phyloP scores from a whole-genome alignment of 305 asterid species.

The Fraxinus velutina region DNA sequence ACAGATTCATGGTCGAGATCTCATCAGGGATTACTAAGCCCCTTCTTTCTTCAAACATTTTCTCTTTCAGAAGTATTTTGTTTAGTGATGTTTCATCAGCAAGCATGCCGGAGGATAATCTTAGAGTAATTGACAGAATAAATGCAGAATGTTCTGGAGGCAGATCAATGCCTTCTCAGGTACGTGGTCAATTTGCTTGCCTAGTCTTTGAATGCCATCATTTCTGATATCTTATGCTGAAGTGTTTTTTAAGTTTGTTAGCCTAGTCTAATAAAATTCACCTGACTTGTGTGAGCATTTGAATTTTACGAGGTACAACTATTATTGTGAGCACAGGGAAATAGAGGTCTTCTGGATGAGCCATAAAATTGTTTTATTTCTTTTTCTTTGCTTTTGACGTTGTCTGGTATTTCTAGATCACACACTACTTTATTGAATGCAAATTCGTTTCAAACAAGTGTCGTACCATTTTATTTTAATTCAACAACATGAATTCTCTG shows the following conservation, averaged over 20 bases:
- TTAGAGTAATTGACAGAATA: conserved; percentile 26
- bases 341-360: not conserved
- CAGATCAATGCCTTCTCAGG: conserved; percentile 55
- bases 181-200: conserved; percentile 29
- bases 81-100: conserved; percentile 44
- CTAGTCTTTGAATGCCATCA: not conserved
- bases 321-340: not conserved
- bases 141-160: conserved; percentile 48
- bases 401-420: not conserved
- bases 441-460: not conserved
- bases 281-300: not conserved
- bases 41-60: conserved; percentile 76
- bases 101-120: conserved; percentile 38
- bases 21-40: conserved; percentile 55
- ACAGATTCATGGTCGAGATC: conserved; percentile 68
- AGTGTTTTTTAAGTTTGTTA: conserved; percentile 12
- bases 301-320: not conserved
- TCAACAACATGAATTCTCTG: not conserved
- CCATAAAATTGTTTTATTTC: not conserved
- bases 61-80: conserved; percentile 76
- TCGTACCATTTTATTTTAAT: not conserved
- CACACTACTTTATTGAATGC: not conserved
- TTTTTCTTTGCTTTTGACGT: not conserved
- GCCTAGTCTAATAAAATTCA: not conserved
- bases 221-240: not conserved